A percentile compares a stretch with the other conserved stretches of the same genome.
These are phyloP conservation scores for Gossypium lobatum DNA, from an alignment of 441 rosid genomes.

Conservation along the genomic window DNA sequence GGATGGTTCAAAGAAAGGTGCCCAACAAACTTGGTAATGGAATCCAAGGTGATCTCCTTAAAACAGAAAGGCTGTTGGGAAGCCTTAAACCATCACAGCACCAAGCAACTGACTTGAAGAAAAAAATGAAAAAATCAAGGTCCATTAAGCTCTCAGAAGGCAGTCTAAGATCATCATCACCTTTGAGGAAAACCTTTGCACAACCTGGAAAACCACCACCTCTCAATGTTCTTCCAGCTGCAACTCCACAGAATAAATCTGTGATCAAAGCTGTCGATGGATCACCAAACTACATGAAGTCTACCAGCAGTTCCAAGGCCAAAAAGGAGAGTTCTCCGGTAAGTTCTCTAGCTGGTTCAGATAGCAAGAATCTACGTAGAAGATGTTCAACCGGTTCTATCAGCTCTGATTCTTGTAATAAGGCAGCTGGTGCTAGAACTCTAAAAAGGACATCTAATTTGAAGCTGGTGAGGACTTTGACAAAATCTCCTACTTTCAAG, in stretches of 20 bases:
- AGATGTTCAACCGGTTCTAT: slow-evolving; percentile 22
- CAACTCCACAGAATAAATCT: slow-evolving; percentile 31
- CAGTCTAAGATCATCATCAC: slow-evolving; percentile 25
- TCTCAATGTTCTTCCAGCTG: neutral
- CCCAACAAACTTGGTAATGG: slow-evolving; percentile 38
- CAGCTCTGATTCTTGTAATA: slow-evolving; percentile 32
- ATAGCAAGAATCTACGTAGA: slow-evolving; percentile 23
- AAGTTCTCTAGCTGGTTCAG: slow-evolving; percentile 28
- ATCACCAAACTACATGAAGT: slow-evolving; percentile 84
- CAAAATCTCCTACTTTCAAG: slow-evolving; percentile 64
- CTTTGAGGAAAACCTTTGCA: slow-evolving; percentile 27
- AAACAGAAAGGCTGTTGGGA: slow-evolving; percentile 40
- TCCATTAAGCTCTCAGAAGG: slow-evolving; percentile 43
- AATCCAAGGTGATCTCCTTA: slow-evolving; percentile 38
- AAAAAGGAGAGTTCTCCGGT: slow-evolving; percentile 55
- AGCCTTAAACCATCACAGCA: slow-evolving; percentile 36
- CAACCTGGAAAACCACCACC: slow-evolving; percentile 52
- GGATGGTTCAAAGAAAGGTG: slow-evolving; percentile 75
- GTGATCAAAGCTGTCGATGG: slow-evolving; percentile 27
- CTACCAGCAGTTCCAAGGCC: slow-evolving; percentile 76
- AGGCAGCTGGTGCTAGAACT: slow-evolving; percentile 24
- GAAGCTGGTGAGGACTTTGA: slow-evolving; percentile 51
- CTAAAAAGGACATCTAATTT: slow-evolving; percentile 40
- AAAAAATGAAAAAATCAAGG: slow-evolving; percentile 69
- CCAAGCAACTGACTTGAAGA: slow-evolving; percentile 57